Evolutionary conservation across 1,284 basidiomycete species (phyloP).

Genomic region (Golubevia pallescens): DNA sequence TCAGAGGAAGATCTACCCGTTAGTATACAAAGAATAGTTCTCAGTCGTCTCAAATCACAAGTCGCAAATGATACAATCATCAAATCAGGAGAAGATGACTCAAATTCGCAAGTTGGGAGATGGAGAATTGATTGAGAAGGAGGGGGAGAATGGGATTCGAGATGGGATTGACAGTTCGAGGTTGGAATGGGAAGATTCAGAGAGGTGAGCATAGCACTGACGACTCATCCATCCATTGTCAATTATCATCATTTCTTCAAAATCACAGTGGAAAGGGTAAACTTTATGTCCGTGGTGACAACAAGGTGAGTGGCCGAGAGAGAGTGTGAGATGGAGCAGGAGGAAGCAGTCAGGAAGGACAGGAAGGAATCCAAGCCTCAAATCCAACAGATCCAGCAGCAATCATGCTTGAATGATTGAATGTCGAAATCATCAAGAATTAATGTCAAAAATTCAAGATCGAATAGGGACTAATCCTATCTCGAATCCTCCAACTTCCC

Average conservation of each 20-base stretch:
- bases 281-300: constrained; percentile 63
- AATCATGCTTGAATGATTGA: too few species aligned
- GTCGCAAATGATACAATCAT: not conserved
- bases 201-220: too few species aligned
- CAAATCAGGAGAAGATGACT: constrained; percentile 8
- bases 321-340: too few species aligned
- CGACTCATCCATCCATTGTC: not conserved
- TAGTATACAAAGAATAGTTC: constrained; percentile 20
- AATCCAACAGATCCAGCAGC: constrained; percentile 2
- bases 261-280: constrained; percentile 52
- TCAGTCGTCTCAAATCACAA: not conserved
- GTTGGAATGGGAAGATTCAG: not conserved
- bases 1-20: constrained; percentile 64
- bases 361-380: not conserved
- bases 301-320: constrained; percentile 46
- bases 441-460: too few species aligned
- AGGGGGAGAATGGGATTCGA: not conserved
- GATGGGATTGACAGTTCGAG: not conserved
- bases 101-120: not conserved
- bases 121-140: not conserved
- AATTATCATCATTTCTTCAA: not conserved
- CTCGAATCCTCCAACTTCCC: too few species aligned
- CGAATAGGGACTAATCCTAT: too few species aligned
- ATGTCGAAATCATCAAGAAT: too few species aligned
- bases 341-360: too few species aligned